Evolutionary conservation across 768 basidiomycete species (phyloP), one percentile per base, ranked within the genome.

Genomic region (Hericium alpestre): DNA sequence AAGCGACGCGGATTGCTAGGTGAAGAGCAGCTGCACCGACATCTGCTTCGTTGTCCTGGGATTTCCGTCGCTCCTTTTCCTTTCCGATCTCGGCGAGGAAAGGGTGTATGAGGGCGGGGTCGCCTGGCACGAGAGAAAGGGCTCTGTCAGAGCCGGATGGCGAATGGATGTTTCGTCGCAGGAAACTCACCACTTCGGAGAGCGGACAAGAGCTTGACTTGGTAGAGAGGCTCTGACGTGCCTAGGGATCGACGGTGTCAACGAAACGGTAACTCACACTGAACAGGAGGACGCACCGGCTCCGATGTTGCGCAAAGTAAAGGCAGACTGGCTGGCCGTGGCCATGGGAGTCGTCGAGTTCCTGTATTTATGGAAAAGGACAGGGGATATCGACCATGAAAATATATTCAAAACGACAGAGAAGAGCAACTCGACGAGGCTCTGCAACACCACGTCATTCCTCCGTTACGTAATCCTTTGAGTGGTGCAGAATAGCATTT

Each of bases 1-100:
- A 83, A 57, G 80, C 88, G 67, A 90, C 91, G 46, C 87, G 79
- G n/a, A 92, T 81, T 11, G 87, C 89, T 2, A 92, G 79, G 68
- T 92, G 89, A 7, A 92, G 71, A 0, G 87, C 86, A 2, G 87
- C 84, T 5, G 87, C 85, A 12, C 81, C 86, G 1, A 83, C 78
- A 65, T 90, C 84, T 0, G 82, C 58, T 15, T 78, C 75, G 13
- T 69, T 71, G 18, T 79, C 80, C 0, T 65, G 56, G 20, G 79
- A 77, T 23, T 69, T 75, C 4, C 80, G 78, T 56, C 73, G 79
- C 61, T 87, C 83, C 66, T 83, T 85, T 52, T 87, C 83, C 66
- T 83, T 86, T 52, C 77, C 74, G 41, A 92, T 85, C 66, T 89
- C 87, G 1, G 82, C 65, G n/a, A 92, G 75, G 64, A 90, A 87